Base-by-base conservation (phyloP, 805 yeast species). In the Yarrowia sp. region DNA sequence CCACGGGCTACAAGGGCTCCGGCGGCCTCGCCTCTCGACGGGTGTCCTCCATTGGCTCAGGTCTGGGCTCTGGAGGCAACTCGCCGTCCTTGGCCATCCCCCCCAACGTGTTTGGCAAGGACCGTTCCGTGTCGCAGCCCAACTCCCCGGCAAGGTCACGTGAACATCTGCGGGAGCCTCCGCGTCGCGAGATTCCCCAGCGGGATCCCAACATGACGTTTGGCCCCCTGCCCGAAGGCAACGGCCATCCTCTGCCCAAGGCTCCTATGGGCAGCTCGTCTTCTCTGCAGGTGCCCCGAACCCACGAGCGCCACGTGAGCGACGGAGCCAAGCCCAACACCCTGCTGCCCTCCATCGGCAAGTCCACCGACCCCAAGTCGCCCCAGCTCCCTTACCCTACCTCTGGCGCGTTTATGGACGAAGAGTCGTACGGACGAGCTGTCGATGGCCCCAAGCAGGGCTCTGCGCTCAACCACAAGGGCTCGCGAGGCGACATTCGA, bases 1-100 rank as follows among this genome's bases (percentile, higher is more conserved):
- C 80, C 9, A 75, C 80, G n/a, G 83, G 83, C 24, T 83, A 81
- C 77, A 73, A 79, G 73, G 79, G 84, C 70, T 65, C 82, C 78
- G 70, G 82, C 78, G 44, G 60, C 9, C 46, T 71, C 9, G 19
- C 47, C 10, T 52, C 44, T 30, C 46, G 64, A 6, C 66, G 56
- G 30, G 60, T 61, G 53, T 39, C 66, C 43, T 15, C 50, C 17
- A 34, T 53, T 17, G 34, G 49, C 34, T 42, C 64, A 43, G 39
- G 49, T 13, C 15, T 53, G 24, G 40, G 56, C 17, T 36, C 65
- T 42, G 46, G 50, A 34, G 56, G 46, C 44, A 36, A 61, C 55
- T 46, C 55, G 24, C 66, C 66, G 20, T 36, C 42, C 19, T 39
- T 52, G 36, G 61, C 61, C 14, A 39, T 64, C 19, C 69, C 68